phyloP scores from a whole-genome alignment of 768 basidiomycete species.

The Leccinum broughii region DNA sequence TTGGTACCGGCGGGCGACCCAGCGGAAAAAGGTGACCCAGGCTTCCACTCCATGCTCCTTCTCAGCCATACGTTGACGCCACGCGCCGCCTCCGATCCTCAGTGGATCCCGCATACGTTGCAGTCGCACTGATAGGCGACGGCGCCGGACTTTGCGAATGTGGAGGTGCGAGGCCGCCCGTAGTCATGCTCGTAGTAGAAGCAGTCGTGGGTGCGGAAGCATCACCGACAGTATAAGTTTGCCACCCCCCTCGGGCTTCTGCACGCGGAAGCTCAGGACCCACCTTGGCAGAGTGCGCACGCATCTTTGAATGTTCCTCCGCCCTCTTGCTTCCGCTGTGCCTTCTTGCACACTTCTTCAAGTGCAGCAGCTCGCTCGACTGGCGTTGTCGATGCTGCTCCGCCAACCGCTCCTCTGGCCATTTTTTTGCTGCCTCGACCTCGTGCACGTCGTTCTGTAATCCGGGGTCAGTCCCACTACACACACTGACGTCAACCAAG shows the following conservation, averaged over 20 bases:
- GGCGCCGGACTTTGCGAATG: slow-evolving; percentile 60
- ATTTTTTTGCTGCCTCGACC: too few relatives aligned
- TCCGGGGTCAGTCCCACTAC: too few relatives aligned
- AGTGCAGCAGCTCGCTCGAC: slow-evolving; percentile 47
- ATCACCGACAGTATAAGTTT: slow-evolving; percentile 14
- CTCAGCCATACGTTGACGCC: slow-evolving; percentile 49
- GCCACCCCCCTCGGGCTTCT: slow-evolving; percentile 11
- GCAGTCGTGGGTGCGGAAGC: slow-evolving; percentile 4
- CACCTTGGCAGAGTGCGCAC: slow-evolving; percentile 29
- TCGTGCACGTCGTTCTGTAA: too few relatives aligned
- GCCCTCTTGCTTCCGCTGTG: slow-evolving; percentile 72
- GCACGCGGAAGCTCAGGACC: slow-evolving; percentile 24
- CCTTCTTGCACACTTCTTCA: slow-evolving; percentile 59
- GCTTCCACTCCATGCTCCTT: not conserved
- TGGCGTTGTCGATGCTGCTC: slow-evolving; percentile 45
- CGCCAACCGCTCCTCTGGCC: too few relatives aligned
- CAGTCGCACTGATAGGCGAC: slow-evolving; percentile 3
- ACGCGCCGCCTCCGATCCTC: slow-evolving; percentile 41
- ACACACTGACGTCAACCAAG: too few relatives aligned
- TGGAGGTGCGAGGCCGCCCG: slow-evolving; percentile 34
- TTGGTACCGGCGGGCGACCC: too few relatives aligned
- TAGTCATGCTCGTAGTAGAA: not conserved
- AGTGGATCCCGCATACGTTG: not conserved
- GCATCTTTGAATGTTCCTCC: slow-evolving; percentile 43
- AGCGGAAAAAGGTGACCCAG: slow-evolving; percentile 10